phyloP scores from a whole-genome alignment of 1,139 yeast species.

The Suhomyces anneliseae region DNA sequence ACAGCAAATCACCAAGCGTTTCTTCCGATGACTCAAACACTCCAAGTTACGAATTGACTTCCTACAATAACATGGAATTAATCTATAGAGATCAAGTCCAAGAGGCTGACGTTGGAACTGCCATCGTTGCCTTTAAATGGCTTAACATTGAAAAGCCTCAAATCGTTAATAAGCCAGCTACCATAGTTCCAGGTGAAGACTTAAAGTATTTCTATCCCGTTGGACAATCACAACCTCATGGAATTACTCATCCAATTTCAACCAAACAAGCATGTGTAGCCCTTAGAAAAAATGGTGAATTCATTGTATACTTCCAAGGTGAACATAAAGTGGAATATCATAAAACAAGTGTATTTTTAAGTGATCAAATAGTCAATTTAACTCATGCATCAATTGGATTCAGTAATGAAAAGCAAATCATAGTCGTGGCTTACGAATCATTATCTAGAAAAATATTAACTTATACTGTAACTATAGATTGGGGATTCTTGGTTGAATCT shows the following conservation, averaged over 20 bases:
- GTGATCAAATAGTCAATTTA: slow-evolving; percentile 24
- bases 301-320: slow-evolving; percentile 61
- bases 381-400: slow-evolving; percentile 63
- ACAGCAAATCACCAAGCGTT: background rate
- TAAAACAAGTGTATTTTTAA: slow-evolving; percentile 28
- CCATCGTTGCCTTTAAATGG: slow-evolving; percentile 65
- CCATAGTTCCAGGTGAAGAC: slow-evolving; percentile 18
- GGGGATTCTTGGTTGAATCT: slow-evolving; percentile 59
- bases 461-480: slow-evolving; percentile 51
- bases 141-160: slow-evolving; percentile 65
- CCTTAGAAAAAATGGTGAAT: slow-evolving; percentile 61
- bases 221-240: slow-evolving; percentile 57
- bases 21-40: slow-evolving; percentile 9
- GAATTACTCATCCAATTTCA: slow-evolving; percentile 66
- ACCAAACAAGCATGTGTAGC: slow-evolving; percentile 74
- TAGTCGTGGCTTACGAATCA: slow-evolving; percentile 50
- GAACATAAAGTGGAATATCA: slow-evolving; percentile 61
- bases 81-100: slow-evolving; percentile 38
- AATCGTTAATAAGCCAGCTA: slow-evolving; percentile 54
- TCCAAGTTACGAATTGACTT: slow-evolving; percentile 46
- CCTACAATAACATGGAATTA: slow-evolving; percentile 49
- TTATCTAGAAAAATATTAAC: slow-evolving; percentile 43
- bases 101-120: slow-evolving; percentile 3
- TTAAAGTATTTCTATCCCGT: slow-evolving; percentile 53
- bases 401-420: slow-evolving; percentile 47